Percentiles rank a stretch among this genome's conserved stretches.
Evolutionary conservation across 2,329 filamentous ascomycete genomes (phyloP).

Genomic region (Xylaria multiplex): DNA sequence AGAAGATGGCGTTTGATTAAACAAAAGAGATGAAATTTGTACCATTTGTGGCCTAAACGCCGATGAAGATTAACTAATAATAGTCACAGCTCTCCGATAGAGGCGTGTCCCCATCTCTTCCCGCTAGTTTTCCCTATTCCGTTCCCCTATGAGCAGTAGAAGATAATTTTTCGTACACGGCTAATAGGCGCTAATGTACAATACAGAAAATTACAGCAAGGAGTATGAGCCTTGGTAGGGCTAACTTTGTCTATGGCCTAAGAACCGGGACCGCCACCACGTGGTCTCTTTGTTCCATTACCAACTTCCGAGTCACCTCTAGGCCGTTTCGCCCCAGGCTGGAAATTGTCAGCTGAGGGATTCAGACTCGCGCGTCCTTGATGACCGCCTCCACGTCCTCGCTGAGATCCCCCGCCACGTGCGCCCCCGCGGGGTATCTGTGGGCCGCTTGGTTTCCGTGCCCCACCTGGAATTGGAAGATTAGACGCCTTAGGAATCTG

Average conservation of each 20-base stretch:
- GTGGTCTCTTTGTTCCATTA: conserved; percentile 53
- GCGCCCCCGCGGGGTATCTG: conserved; percentile 44
- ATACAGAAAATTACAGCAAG: conserved; percentile 6
- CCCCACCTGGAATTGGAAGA: conserved; percentile 53
- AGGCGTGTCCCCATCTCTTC: background rate
- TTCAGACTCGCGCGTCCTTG: conserved; percentile 56
- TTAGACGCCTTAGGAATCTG: conserved; percentile 52
- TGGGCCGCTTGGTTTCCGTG: conserved; percentile 45
- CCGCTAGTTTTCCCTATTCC: conserved; percentile 13
- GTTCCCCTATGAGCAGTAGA: conserved; percentile 23
- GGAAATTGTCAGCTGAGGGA: conserved; percentile 62
- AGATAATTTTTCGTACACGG: background rate
- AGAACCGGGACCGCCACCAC: conserved; percentile 43
- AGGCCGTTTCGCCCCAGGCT: conserved; percentile 64
- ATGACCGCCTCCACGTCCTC: conserved; percentile 51
- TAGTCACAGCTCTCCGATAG: background rate
- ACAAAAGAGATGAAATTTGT: conserved; percentile 39
- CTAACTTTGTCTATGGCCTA: conserved; percentile 16
- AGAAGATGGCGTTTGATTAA: conserved; percentile 11
- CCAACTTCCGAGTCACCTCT: conserved; percentile 59
- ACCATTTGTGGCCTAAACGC: conserved; percentile 37
- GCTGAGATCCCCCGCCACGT: conserved; percentile 51
- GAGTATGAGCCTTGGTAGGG: background rate
- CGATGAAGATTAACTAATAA: conserved; percentile 20
- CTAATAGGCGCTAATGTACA: conserved; percentile 33